Conservation (phyloP, 352 stramenopile genomes). For the Globisporangium megalacanthum region DNA sequence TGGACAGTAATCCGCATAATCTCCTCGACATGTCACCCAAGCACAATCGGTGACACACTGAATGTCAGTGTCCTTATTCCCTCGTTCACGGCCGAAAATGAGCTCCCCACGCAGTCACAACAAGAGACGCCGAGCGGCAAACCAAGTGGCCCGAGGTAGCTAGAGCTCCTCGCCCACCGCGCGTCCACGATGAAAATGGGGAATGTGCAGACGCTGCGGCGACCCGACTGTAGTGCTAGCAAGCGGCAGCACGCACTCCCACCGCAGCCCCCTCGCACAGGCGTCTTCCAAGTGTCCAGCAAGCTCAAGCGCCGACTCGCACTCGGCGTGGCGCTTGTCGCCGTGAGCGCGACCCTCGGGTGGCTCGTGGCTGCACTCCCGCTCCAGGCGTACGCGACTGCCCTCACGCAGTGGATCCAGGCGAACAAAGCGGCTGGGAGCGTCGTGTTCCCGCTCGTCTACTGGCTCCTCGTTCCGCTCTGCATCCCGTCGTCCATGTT, state of each 20-base stretch:
- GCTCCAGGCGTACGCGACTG: constrained; percentile 31
- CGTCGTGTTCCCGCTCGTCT: constrained; percentile 51
- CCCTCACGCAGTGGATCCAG: constrained; percentile 42
- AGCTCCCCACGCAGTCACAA: not conserved
- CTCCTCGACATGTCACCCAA: too few relatives aligned
- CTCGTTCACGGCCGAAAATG: too few relatives aligned
- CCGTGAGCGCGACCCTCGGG: constrained; percentile 10
- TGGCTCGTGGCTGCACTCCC: constrained; percentile 28
- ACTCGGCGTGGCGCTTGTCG: constrained; percentile 6
- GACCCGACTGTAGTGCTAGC: not conserved
- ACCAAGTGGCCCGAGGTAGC: too few relatives aligned
- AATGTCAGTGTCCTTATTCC: too few relatives aligned
- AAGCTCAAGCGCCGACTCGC: constrained; percentile 25
- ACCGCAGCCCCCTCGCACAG: not conserved
- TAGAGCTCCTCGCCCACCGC: too few relatives aligned
- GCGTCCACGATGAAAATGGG: not conserved
- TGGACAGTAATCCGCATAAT: too few relatives aligned
- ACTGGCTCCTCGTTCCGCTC: constrained; percentile 49
- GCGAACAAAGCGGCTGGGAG: constrained; percentile 31
- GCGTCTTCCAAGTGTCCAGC: constrained; percentile 5
- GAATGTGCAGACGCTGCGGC: constrained; percentile 1
- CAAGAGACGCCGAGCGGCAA: not conserved
- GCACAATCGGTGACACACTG: too few relatives aligned
- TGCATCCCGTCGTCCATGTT: constrained; percentile 64
- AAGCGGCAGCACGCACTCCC: not conserved